Evolutionary conservation across 2,329 filamentous ascomycete species (phyloP).

Genomic region (Penicillium nordicum): DNA sequence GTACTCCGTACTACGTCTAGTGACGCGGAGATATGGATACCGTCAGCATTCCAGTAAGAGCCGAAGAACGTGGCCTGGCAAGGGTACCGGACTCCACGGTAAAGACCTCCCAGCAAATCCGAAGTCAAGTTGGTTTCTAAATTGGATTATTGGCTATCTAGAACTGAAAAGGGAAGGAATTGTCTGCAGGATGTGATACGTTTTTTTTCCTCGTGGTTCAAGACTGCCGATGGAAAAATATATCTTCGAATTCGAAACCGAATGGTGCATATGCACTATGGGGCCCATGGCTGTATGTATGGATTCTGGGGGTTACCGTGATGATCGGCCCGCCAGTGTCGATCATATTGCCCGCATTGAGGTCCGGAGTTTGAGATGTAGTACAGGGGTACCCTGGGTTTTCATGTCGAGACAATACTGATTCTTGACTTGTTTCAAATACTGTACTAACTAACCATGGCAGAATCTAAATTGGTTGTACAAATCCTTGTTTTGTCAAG

Average conservation of each 20-base stretch:
- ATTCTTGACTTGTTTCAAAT: neutral
- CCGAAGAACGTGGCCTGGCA: conserved; percentile 4
- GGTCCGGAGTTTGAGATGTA: too few relatives aligned
- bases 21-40: neutral
- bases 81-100: neutral
- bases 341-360: neutral
- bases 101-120: conserved; percentile 1
- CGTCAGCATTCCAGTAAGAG: conserved; percentile 2
- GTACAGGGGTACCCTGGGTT: neutral
- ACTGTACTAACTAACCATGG: neutral
- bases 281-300: neutral
- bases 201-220: neutral
- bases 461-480: neutral
- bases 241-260: neutral
- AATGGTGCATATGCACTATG: neutral
- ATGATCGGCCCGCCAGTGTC: conserved; percentile 3
- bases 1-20: neutral
- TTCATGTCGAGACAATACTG: neutral
- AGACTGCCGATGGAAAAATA: neutral
- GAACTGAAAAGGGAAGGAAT: too few relatives aligned
- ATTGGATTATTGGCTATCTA: neutral
- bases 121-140: neutral
- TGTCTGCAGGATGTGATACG: neutral
- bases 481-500: neutral
- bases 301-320: neutral